phyloP scores from a whole-genome alignment of 139 green algal species.

The Microglena sp. region DNA sequence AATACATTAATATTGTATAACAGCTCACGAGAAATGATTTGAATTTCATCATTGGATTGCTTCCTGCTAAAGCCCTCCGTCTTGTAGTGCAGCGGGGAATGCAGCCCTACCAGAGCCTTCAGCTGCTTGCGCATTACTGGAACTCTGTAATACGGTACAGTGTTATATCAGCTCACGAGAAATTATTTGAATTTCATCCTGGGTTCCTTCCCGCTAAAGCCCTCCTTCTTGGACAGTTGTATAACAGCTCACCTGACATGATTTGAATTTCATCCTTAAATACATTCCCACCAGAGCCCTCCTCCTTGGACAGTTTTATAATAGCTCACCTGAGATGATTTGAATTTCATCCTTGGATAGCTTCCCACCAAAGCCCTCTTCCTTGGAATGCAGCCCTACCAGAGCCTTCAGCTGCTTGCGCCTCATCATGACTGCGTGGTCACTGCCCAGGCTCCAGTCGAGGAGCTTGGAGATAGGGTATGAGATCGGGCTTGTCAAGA shows the following conservation, averaged over 20 bases:
- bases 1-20: not conserved
- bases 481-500: constrained; percentile 8
- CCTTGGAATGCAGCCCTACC: constrained; percentile 11
- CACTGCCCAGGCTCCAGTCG: constrained; percentile 63
- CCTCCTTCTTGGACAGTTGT: too few species aligned
- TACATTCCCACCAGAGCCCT: not conserved
- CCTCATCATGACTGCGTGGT: constrained; percentile 61
- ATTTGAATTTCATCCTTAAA: too few species aligned
- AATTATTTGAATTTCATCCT: too few species aligned
- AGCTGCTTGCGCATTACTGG: not conserved
- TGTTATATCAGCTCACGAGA: too few species aligned
- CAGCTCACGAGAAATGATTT: too few species aligned
- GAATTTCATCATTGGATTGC: not conserved
- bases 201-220: too few species aligned
- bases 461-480: constrained; percentile 50
- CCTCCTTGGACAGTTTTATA: too few species aligned
- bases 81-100: too few species aligned
- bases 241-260: too few species aligned
- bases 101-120: constrained; percentile 7
- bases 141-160: too few species aligned
- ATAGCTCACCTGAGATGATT: constrained; percentile 24
- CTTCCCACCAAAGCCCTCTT: constrained; percentile 13
- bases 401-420: constrained; percentile 17
- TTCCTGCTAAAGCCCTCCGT: constrained; percentile 5
- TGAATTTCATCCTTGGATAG: constrained; percentile 19